Percentiles rank a stretch among this genome's conserved stretches.
Evolutionary conservation across 2,329 filamentous ascomycete species (phyloP).

Genomic region (Diaporthe eres): DNA sequence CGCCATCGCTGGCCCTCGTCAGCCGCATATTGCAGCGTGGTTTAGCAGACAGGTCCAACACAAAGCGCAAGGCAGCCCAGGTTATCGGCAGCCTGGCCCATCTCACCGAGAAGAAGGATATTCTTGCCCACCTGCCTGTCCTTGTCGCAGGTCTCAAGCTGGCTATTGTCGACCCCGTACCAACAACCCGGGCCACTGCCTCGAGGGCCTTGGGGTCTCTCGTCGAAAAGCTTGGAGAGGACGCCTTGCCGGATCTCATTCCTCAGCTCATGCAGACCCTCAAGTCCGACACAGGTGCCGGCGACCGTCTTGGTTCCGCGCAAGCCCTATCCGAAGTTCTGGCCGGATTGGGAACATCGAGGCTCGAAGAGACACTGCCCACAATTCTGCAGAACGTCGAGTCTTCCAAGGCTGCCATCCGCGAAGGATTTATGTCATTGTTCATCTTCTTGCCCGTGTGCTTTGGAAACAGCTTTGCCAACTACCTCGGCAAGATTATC

Average conservation of each 20-base stretch:
- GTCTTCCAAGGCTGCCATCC: conserved; percentile 89
- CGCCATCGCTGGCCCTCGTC: conserved; percentile 93
- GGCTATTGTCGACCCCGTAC: conserved; percentile 94
- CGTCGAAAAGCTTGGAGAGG: conserved; percentile 98
- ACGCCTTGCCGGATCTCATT: conserved; percentile 96
- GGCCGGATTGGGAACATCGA: conserved; percentile 90
- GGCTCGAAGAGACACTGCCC: conserved; percentile 94
- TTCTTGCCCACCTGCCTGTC: conserved; percentile 90
- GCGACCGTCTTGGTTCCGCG: conserved; percentile 94
- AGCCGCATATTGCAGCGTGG: conserved; percentile 96
- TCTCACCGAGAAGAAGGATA: conserved; percentile 95
- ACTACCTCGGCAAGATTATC: conserved; percentile 95
- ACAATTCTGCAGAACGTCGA: conserved; percentile 97
- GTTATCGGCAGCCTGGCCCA: conserved; percentile 98
- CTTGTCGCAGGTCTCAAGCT: conserved; percentile 90
- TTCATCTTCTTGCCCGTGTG: conserved; percentile 99
- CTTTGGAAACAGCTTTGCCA: conserved; percentile 98
- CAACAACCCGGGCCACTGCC: conserved; percentile 94
- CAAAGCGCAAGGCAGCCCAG: conserved; percentile 95
- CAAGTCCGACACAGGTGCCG: conserved; percentile 96
- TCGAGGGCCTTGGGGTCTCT: conserved; percentile 96
- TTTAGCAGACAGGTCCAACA: conserved; percentile 89
- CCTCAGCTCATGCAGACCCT: conserved; percentile 97
- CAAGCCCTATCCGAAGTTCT: conserved; percentile 97
- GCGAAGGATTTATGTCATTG: conserved; percentile 99